Evolutionary conservation across 306 rosid genomes (phyloP).

Genomic region (Pyrus betulifolia): DNA sequence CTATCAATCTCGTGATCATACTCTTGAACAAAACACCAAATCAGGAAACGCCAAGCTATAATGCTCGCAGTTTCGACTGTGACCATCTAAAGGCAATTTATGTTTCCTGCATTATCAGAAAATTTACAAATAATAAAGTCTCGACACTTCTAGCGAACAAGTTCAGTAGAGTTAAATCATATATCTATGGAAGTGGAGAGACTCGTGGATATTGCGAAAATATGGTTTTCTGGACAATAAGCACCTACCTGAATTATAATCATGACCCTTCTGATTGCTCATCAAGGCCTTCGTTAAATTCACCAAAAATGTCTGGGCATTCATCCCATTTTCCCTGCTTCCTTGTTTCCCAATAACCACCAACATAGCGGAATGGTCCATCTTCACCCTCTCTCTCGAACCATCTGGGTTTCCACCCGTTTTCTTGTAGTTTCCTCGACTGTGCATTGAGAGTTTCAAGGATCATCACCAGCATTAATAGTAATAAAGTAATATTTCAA

Average conservation of each 20-base stretch:
- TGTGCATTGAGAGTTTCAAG: slow-evolving; percentile 17
- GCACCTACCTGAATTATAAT: slow-evolving; percentile 42
- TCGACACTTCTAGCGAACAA: background rate
- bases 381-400: slow-evolving; percentile 57
- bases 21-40: background rate
- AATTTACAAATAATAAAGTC: background rate
- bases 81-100: background rate
- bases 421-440: slow-evolving; percentile 95
- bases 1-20: background rate
- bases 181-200: background rate
- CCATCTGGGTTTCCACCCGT: slow-evolving; percentile 96
- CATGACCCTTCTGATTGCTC: slow-evolving; percentile 40
- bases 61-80: background rate
- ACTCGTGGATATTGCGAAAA: background rate
- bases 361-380: slow-evolving; percentile 61
- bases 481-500: background rate
- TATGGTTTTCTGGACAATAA: background rate
- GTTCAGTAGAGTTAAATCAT: background rate
- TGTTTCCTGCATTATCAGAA: slow-evolving; percentile 2
- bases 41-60: background rate
- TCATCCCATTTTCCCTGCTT: slow-evolving; percentile 60
- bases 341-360: slow-evolving; percentile 91
- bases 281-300: slow-evolving; percentile 34
- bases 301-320: slow-evolving; percentile 86
- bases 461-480: background rate